Conservation (phyloP, 2,329 filamentous ascomycete genomes). For the Epichloe sibirici region DNA sequence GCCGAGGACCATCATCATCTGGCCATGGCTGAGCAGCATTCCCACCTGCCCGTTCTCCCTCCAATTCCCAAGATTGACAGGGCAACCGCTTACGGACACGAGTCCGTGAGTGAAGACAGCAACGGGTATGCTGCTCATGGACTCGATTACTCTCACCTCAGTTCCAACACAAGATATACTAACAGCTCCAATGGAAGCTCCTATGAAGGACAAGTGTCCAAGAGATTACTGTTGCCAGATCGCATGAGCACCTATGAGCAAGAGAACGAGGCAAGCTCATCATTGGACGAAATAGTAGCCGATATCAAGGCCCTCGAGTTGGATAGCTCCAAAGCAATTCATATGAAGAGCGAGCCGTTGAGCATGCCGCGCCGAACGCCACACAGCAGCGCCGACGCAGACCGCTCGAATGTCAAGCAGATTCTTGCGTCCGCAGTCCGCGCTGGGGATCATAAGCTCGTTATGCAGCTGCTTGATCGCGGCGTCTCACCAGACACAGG, state of each 20-base stretch:
- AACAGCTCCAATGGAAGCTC: constrained; percentile 18
- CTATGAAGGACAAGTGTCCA: constrained; percentile 15
- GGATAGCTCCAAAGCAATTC: constrained; percentile 28
- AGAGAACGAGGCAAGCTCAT: constrained; percentile 4
- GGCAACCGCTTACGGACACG: constrained; percentile 3
- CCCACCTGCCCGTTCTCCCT: constrained; percentile 1
- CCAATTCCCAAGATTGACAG: constrained; percentile 5
- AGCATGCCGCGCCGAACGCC: constrained; percentile 41
- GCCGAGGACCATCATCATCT: constrained; percentile 5
- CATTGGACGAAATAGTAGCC: constrained; percentile 16
- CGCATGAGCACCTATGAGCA: constrained; percentile 20
- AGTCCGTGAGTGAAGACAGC: constrained; percentile 9
- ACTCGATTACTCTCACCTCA: constrained; percentile 5
- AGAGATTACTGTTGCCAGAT: constrained; percentile 11
- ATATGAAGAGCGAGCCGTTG: constrained; percentile 36
- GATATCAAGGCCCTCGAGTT: constrained; percentile 28
- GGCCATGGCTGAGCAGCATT: not conserved
- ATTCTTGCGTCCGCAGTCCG: constrained; percentile 42
- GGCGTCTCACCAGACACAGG: constrained; percentile 40
- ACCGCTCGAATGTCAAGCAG: constrained; percentile 30
- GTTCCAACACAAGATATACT: constrained; percentile 11
- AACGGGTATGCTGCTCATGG: not conserved
- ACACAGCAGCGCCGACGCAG: constrained; percentile 29
- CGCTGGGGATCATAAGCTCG: constrained; percentile 41
- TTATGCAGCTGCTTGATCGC: constrained; percentile 45